Evolutionary conservation across 2,329 filamentous ascomycete species (phyloP).

Genomic region (Nothomitra cinnamomea): DNA sequence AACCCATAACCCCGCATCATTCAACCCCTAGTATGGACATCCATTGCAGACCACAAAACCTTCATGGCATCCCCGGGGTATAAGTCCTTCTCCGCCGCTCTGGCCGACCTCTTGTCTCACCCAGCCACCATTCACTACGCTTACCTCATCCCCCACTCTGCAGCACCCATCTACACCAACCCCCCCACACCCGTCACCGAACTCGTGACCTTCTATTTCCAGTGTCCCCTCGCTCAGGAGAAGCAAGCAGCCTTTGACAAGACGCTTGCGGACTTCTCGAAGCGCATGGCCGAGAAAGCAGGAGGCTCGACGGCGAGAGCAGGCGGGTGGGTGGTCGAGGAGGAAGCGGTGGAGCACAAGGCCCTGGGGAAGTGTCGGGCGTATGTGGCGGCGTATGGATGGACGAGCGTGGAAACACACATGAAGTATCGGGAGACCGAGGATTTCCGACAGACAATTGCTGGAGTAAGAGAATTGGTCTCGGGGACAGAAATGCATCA

Average conservation of each 20-base stretch:
- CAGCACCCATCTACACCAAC: conserved; percentile 13
- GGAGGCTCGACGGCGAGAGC: conserved; percentile 15
- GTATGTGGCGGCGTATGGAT: conserved; percentile 30
- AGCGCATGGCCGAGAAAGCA: conserved; percentile 18
- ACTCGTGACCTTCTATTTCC: conserved; percentile 28
- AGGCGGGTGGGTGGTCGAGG: conserved; percentile 22
- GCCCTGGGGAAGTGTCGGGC: conserved; percentile 23
- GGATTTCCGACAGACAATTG: conserved; percentile 26
- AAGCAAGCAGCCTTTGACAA: conserved; percentile 17
- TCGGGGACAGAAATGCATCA: conserved; percentile 29
- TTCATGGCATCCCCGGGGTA: conserved; percentile 25
- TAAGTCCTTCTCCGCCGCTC: conserved; percentile 18
- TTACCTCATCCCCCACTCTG: not conserved
- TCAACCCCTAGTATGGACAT: conserved; percentile 23
- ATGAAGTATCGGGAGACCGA: conserved; percentile 27
- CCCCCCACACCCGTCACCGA: conserved; percentile 31
- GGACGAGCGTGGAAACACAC: conserved; percentile 34
- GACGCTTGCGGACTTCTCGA: conserved; percentile 23
- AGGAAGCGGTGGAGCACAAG: conserved; percentile 11
- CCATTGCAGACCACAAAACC: conserved; percentile 20
- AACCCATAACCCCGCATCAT: too few species aligned
- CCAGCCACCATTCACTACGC: not conserved
- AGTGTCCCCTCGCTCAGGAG: conserved; percentile 16
- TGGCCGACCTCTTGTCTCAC: not conserved
- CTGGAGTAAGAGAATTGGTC: conserved; percentile 24